Evolutionary conservation across 129 eudicot genomes (phyloP), one percentile per base, ranked within the genome.

Genomic region (Calendula officinalis): DNA sequence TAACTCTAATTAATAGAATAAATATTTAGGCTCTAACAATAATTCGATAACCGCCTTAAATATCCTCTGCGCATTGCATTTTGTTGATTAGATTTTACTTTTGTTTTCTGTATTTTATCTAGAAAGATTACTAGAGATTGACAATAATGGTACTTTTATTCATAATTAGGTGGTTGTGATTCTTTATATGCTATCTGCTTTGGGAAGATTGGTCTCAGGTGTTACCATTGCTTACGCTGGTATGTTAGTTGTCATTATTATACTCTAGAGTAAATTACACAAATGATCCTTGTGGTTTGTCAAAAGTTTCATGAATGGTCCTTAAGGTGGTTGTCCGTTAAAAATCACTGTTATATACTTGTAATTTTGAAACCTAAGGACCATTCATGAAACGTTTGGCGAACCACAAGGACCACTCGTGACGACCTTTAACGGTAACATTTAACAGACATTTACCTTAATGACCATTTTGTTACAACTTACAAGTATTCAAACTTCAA

Each of bases 181-280:
- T 45, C 94, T 94, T 22, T 89, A 81, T 67, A 39, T 84, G 77
- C 90, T 89, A 49, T 94, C 99, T 8, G 92, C 80, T 36, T 56
- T 94, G 58, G 97, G 97, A 22, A 22, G 2, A 22, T 22, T 22
- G 30, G 30, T 22, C 30, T 88, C 97, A 3, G 95, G 30, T 22
- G 84, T 86, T 49, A 89, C 97, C 2, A 85, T 94, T 77, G 94
- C 99, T 57, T 94, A 88, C 76, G 80, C 86, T 47, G 99, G 99
- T 92, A 78, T 41, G 82, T 68, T 45, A 15, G 60, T 22, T 22
- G 35, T 58, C 40, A 14, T 46, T 65, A 6, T 11, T 66, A 33
- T 64, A 11, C 32, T 4, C 41, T n/a, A 22, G 30, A 22, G 30
- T 22, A 22, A 22, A 22, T 22, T 22, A 22, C 30, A 22, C 30